Evolutionary conservation across 2,329 filamentous ascomycete species (phyloP).

Genomic region (Pseudopyricularia cyperi): DNA sequence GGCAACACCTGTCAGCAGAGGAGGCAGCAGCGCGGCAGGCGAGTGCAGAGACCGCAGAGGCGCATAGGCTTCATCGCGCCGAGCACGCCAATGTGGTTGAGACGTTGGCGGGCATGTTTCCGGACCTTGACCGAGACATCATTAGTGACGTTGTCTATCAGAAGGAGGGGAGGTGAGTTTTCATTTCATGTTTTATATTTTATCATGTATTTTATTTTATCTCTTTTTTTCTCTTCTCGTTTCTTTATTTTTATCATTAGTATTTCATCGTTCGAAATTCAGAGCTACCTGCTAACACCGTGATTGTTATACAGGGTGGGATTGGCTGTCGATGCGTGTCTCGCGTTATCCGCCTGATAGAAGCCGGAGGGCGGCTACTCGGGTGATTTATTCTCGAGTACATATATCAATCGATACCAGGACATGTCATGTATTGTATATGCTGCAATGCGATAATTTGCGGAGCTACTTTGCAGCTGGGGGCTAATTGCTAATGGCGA

Average conservation of each 20-base stretch:
- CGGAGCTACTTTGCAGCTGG: not conserved
- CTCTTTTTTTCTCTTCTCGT: no score
- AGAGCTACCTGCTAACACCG: slow-evolving; percentile 4
- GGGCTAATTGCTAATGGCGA: not conserved
- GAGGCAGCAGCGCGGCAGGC: slow-evolving; percentile 85
- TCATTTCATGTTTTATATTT: not conserved
- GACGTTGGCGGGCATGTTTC: slow-evolving; percentile 92
- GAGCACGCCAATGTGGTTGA: slow-evolving; percentile 90
- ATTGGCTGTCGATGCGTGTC: slow-evolving; percentile 73
- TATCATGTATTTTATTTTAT: no score
- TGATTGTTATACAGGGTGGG: slow-evolving; percentile 49
- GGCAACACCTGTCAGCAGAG: slow-evolving; percentile 49
- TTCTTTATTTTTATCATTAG: slow-evolving; percentile 10
- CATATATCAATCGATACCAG: not conserved
- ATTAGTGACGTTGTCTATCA: slow-evolving; percentile 94
- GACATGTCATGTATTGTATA: not conserved
- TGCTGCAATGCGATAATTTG: not conserved
- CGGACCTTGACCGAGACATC: slow-evolving; percentile 81
- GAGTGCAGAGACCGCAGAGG: slow-evolving; percentile 79
- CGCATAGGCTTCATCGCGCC: slow-evolving; percentile 64
- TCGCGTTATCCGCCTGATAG: slow-evolving; percentile 45
- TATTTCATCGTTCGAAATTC: slow-evolving; percentile 1
- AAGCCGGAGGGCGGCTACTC: not conserved
- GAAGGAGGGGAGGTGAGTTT: slow-evolving; percentile 79
- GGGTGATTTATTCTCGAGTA: not conserved